These are phyloP conservation scores for Noccaea caerulescens DNA, from an alignment of 345 rosid species.

Conservation along the genomic window DNA sequence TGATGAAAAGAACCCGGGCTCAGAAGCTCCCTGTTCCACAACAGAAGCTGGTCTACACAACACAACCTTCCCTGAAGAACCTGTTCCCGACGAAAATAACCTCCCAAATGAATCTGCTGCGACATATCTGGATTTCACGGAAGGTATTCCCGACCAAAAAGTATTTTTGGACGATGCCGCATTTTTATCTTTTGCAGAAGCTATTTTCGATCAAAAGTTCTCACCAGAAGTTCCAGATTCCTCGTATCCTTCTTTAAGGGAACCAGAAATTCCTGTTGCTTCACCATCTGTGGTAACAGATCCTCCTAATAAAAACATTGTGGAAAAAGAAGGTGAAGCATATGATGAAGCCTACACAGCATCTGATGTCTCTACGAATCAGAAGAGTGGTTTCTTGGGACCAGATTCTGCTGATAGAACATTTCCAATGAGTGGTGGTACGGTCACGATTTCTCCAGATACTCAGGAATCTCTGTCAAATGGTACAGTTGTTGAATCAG, in stretches of 20 bases:
- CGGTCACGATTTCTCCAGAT: slow-evolving; percentile 31
- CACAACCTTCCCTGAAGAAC: slow-evolving; percentile 17
- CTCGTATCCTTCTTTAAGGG: slow-evolving; percentile 3
- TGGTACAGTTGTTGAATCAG: slow-evolving; percentile 48
- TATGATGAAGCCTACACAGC: slow-evolving; percentile 37
- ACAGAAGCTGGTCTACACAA: slow-evolving; percentile 9
- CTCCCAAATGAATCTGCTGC: slow-evolving; percentile 35
- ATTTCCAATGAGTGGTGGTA: slow-evolving; percentile 30
- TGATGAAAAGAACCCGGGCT: slow-evolving; percentile 6
- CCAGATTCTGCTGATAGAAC: slow-evolving; percentile 41
- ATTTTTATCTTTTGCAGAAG: slow-evolving; percentile 46
- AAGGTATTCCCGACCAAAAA: slow-evolving; percentile 44
- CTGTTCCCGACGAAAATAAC: slow-evolving; percentile 9
- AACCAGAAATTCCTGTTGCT: slow-evolving; percentile 26
- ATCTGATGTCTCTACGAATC: slow-evolving; percentile 30
- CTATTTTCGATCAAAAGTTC: slow-evolving; percentile 43
- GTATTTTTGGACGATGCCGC: slow-evolving; percentile 46
- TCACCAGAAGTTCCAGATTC: slow-evolving; percentile 42
- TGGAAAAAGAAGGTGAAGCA: slow-evolving; percentile 23
- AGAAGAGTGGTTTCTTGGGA: slow-evolving; percentile 39
- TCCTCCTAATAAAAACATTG: slow-evolving; percentile 14
- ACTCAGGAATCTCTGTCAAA: slow-evolving; percentile 51
- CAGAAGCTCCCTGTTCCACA: slow-evolving; percentile 27
- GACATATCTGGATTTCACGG: slow-evolving; percentile 37
- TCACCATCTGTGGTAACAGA: slow-evolving; percentile 22